Conservation (phyloP, 352 stramenopile genomes). For the Saprolegnia parasitica region DNA sequence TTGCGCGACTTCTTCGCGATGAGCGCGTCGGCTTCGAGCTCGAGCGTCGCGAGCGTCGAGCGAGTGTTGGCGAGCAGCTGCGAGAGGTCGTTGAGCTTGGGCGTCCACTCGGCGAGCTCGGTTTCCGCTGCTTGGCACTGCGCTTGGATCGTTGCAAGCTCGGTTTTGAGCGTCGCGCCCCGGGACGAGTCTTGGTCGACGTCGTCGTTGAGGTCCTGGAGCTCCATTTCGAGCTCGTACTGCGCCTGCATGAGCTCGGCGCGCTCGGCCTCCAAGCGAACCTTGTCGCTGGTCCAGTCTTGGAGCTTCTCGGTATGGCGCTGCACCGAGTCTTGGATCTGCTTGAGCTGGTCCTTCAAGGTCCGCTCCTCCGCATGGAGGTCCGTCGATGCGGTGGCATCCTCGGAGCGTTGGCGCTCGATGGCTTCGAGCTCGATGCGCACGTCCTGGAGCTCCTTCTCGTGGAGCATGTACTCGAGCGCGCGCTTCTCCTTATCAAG, state of each 20-base stretch:
- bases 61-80: slow-evolving; percentile 51
- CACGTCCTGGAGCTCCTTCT: slow-evolving; percentile 77
- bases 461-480: slow-evolving; percentile 96
- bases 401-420: slow-evolving; percentile 57
- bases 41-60: slow-evolving; percentile 28
- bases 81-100: slow-evolving; percentile 45
- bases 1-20: slow-evolving; percentile 96
- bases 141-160: slow-evolving; percentile 45
- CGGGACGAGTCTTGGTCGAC: slow-evolving; percentile 47
- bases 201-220: slow-evolving; percentile 64
- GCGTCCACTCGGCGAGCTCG: slow-evolving; percentile 51
- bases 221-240: slow-evolving; percentile 78
- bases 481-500: slow-evolving; percentile 93
- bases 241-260: slow-evolving; percentile 69
- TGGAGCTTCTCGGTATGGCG: slow-evolving; percentile 44
- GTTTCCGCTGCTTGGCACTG: slow-evolving; percentile 51
- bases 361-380: slow-evolving; percentile 72
- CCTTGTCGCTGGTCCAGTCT: slow-evolving; percentile 34
- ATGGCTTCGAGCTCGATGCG: slow-evolving; percentile 59
- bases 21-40: slow-evolving; percentile 68
- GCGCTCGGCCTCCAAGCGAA: slow-evolving; percentile 56
- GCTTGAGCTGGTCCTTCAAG: slow-evolving; percentile 37
- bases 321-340: slow-evolving; percentile 22
- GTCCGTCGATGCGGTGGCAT: slow-evolving; percentile 44
- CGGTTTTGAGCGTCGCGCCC: slow-evolving; percentile 44